Base-by-base conservation (phyloP, 495 filamentous ascomycete genomes). In the Penicillium antarcticum region DNA sequence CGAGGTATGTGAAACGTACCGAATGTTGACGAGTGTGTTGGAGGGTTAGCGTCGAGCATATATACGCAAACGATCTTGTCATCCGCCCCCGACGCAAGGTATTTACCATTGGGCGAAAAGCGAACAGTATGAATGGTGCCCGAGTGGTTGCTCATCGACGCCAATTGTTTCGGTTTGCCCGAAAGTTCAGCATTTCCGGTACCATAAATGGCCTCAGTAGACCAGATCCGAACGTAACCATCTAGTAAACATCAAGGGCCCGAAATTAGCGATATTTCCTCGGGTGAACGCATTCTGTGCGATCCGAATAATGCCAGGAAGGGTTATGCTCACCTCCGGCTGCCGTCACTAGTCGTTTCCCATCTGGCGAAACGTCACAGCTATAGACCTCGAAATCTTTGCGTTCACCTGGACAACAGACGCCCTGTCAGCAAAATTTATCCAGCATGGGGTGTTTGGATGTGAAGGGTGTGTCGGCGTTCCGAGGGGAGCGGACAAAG, bases 41-140 rank as follows among this genome's bases (percentile, higher is more conserved):
- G 87, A 4, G 88, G 85, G 55, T 85, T 88, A 16, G 84, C 79
- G 65, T 98, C 94, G 38, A 97, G 80, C 38, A 86, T 82, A 66
- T 99, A 99, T 45, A 99, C 88, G 63, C 94, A 95, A 45, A 99
- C 91, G 57, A 99, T 90, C 73, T 96, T 96, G 68, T 99, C 94
- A 68, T 99, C 94, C 47, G 95, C 95, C 44, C 94, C 94, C 3
- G 91, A 96, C 16, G 95, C 94, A 42, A 99, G 80, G 62, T 96
- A 97, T 61, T 87, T 88, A 31, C 89, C 88, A 61, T 92, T 96
- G 5, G 88, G 86, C 12, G 92, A 95, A 69, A 99, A 99, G 44
- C 94, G 87, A 42, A 97, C 94, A 0, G 91, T 89, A 66, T 97
- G 91, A 52, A 99, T 96, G 12, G 94, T 97, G 34, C 94, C 94